Evolutionary conservation across 2,329 filamentous ascomycete species (phyloP).

Genomic region (Paracoccidioides brasiliensis): DNA sequence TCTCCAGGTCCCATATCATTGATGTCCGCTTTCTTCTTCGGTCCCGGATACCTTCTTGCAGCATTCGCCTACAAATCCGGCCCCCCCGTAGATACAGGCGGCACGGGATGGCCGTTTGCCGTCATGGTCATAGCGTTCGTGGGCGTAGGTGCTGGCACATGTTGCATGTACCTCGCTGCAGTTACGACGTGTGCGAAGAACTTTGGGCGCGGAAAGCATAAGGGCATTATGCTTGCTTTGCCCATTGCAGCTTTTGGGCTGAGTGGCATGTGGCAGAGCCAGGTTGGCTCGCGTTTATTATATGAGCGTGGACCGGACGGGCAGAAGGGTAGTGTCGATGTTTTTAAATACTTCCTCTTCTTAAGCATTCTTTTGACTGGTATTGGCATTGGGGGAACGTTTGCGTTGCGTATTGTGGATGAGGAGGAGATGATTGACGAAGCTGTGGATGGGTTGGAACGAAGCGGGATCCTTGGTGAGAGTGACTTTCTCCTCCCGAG

Average conservation of each 20-base stretch:
- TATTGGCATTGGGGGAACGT: conserved; percentile 59
- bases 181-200: conserved; percentile 98
- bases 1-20: conserved; percentile 67
- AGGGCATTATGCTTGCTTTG: conserved; percentile 75
- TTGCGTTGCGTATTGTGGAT: conserved; percentile 61
- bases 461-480: conserved; percentile 67
- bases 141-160: conserved; percentile 68
- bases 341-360: conserved; percentile 81
- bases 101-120: conserved; percentile 55
- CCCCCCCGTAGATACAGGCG: conserved; percentile 38
- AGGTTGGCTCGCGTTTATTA: conserved; percentile 66
- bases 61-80: conserved; percentile 60
- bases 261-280: conserved; percentile 91
- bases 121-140: conserved; percentile 80
- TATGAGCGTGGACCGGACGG: conserved; percentile 56
- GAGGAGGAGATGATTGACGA: conserved; percentile 65
- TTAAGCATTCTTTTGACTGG: conserved; percentile 56
- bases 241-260: conserved; percentile 89
- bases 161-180: conserved; percentile 75
- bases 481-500: conserved; percentile 56
- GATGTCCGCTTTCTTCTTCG: conserved; percentile 60
- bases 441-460: conserved; percentile 79
- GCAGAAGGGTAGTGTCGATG: conserved; percentile 49
- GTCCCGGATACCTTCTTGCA: conserved; percentile 67
- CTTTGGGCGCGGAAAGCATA: conserved; percentile 77